Evolutionary conservation across 140 eudicot genomes (phyloP), one percentile per base, ranked within the genome.

Genomic region (Oenanthe javanica): DNA sequence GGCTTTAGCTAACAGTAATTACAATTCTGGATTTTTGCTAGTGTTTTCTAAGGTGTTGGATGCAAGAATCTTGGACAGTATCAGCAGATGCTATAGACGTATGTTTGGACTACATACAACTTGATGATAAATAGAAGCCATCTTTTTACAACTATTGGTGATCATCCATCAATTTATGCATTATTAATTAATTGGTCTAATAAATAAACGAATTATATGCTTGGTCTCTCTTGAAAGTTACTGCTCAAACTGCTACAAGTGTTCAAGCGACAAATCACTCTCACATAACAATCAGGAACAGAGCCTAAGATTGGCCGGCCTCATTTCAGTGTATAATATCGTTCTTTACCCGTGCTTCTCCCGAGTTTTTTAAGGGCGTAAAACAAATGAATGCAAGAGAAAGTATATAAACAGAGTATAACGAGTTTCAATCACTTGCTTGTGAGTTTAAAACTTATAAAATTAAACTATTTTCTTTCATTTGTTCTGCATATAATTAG

Each of bases 21-120:
- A 59, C 14, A 63, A 63, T n/a, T 45, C 14, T 2, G 23, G 25
- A 61, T 31, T 67, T 63, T 45, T 0, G 27, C 43, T 9, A 40
- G 6, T 23, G 45, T 18, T 78, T 43, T 31, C 23, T 42, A 50
- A 78, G 51, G 38, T 61, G 10, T 13, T 59, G 25, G 15, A 23
- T 61, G 47, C 27, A 61, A 61, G 61, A 78, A 78, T 78, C 75
- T 63, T 78, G 81, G 81, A 78, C 47, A 4, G 59, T 14, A 61
- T 38, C 69, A 43, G 13, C 36, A 61, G 59, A 55, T 59, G 38
- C 6, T 63, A 63, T 63, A 45, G 36, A 31, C 36, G 36, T 64
- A 16, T n/a, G 4, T 14, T 21, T 61, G 81, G 73, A 45, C 49
- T 61, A 13, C 18, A 49, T 49, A 45, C 59, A 75, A 23, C 12